These are phyloP conservation scores for Allomyces arbusculus DNA, from an alignment of 192 early-diverging fungal genomes.

Conservation along the genomic window DNA sequence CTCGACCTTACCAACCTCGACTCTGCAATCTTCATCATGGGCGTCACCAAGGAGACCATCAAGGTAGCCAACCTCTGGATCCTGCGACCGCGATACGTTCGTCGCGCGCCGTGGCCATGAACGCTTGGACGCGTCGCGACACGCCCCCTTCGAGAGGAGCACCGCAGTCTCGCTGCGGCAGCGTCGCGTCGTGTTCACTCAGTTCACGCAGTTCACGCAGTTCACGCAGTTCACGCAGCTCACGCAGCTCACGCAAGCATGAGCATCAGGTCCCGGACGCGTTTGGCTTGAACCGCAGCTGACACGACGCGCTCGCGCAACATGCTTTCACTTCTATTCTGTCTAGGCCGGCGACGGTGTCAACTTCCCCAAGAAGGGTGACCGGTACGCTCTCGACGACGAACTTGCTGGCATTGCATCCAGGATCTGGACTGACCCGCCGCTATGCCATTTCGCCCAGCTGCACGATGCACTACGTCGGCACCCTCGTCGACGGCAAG, in stretches of 20 bases:
- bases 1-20: not conserved
- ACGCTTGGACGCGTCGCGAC: no score
- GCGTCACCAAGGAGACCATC: not conserved
- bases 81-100: no score
- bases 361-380: conserved; percentile 24
- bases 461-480: conserved; percentile 51
- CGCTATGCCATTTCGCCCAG: conserved; percentile 6
- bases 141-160: no score
- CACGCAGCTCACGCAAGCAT: no score
- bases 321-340: not conserved
- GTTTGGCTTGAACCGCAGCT: not conserved
- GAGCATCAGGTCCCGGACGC: not conserved
- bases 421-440: not conserved
- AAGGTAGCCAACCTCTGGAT: no score
- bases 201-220: no score
- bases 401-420: conserved; percentile 16
- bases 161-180: no score
- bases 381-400: conserved; percentile 14
- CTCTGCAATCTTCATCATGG: not conserved
- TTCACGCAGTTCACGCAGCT: no score
- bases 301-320: no score
- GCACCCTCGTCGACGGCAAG: conserved; percentile 35
- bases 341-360: conserved; percentile 18
- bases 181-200: no score
- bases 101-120: no score